phyloP scores from a whole-genome alignment of 495 filamentous ascomycete genomes.

The Haplographium delicatum region DNA sequence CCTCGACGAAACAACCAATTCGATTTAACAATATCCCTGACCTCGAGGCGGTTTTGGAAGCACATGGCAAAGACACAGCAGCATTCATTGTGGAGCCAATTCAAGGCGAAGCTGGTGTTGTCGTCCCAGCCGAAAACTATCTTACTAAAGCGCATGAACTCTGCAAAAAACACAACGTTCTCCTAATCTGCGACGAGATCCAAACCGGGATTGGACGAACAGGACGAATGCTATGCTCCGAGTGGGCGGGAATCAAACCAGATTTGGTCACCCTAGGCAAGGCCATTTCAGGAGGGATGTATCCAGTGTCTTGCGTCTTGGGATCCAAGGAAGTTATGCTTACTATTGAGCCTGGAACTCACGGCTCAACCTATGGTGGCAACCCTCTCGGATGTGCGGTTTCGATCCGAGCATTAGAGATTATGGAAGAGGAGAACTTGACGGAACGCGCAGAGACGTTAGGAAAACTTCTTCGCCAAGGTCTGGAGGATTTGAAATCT shows the following conservation, averaged over 20 bases:
- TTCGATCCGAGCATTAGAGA: slow-evolving; percentile 90
- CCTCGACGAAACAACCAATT: slow-evolving; percentile 72
- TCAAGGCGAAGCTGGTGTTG: slow-evolving; percentile 95
- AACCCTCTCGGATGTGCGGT: slow-evolving; percentile 97
- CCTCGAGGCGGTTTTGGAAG: slow-evolving; percentile 71
- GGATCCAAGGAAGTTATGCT: slow-evolving; percentile 91
- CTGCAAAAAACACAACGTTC: slow-evolving; percentile 89
- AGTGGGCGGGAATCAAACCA: slow-evolving; percentile 93
- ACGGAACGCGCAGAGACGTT: slow-evolving; percentile 74
- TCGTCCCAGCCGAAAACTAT: slow-evolving; percentile 90
- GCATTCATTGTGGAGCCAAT: slow-evolving; percentile 97
- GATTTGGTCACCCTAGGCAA: slow-evolving; percentile 94
- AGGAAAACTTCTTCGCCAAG: slow-evolving; percentile 78
- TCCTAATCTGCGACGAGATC: slow-evolving; percentile 97
- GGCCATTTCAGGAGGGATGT: slow-evolving; percentile 97
- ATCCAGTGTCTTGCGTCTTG: slow-evolving; percentile 92
- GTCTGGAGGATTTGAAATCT: slow-evolving; percentile 61
- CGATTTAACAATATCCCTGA: slow-evolving; percentile 81
- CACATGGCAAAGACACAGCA: slow-evolving; percentile 77
- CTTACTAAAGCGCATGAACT: slow-evolving; percentile 73
- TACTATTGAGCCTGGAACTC: slow-evolving; percentile 93
- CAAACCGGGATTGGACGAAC: slow-evolving; percentile 96
- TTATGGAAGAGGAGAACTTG: slow-evolving; percentile 87
- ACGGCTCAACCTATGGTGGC: slow-evolving; percentile 95
- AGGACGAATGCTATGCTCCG: slow-evolving; percentile 84